phyloP scores from a whole-genome alignment of 2,329 filamentous ascomycete genomes.

The Cladosporium sphaerospermum region DNA sequence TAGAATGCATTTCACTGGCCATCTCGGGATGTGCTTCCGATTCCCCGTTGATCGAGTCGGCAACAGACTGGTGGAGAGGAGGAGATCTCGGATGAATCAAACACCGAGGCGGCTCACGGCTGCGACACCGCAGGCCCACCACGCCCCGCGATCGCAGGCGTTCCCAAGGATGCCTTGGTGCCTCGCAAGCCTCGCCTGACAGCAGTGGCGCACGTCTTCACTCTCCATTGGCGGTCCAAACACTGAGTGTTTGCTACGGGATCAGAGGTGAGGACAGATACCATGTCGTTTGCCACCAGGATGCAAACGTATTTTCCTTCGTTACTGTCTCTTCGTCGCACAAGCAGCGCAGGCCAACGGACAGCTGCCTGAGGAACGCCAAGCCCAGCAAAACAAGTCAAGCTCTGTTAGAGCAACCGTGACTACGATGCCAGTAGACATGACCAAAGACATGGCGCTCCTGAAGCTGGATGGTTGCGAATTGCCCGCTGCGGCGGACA shows the following conservation, averaged over 20 bases:
- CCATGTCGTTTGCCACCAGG: too few relatives aligned
- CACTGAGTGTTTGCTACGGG: not conserved
- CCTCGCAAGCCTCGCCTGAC: not conserved
- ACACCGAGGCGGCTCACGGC: conserved; percentile 1
- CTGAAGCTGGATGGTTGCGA: conserved; percentile 39
- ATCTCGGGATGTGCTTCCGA: conserved; percentile 1
- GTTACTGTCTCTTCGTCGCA: not conserved
- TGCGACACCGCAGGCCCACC: not conserved
- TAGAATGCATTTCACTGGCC: not conserved
- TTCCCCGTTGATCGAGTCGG: not conserved
- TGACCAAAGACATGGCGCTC: conserved; percentile 21
- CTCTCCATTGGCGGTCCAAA: not conserved
- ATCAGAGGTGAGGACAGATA: not conserved
- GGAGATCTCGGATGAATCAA: not conserved
- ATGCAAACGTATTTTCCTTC: not conserved
- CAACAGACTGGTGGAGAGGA: not conserved
- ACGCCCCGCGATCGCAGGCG: not conserved
- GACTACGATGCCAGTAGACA: conserved; percentile 2
- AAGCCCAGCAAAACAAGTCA: not conserved
- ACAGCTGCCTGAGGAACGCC: not conserved
- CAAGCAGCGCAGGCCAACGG: not conserved
- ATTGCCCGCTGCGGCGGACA: conserved; percentile 44
- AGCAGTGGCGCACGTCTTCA: not conserved
- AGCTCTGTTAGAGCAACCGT: conserved; percentile 1
- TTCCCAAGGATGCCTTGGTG: not conserved